Base-by-base conservation (phyloP, 1,284 basidiomycete species). In the Kwoniella shivajii region DNA sequence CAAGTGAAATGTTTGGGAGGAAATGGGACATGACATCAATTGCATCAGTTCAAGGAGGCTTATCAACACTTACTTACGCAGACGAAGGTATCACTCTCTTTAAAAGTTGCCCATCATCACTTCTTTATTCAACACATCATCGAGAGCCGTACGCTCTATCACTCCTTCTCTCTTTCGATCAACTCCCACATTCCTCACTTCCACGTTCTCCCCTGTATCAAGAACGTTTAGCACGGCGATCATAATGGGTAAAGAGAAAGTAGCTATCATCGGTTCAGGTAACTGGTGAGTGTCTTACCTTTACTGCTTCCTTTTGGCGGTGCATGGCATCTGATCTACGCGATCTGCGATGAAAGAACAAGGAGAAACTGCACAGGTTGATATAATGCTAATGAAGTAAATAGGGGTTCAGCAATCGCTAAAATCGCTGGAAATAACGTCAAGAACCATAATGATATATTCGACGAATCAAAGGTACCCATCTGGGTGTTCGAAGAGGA, bases 331-430 rank as follows among this genome's bases (percentile, higher is more conserved):
- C 22, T n/a, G 10, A 24, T 22, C 4, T 11, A 20, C 18, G 7
- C 3, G 20, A n/a, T n/a, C n/a, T n/a, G n/a, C n/a, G n/a, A n/a
- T n/a, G n/a, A n/a, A n/a, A n/a, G n/a, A n/a, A n/a, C n/a, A n/a
- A n/a, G n/a, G n/a, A n/a, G n/a, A 30, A 24, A 14, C 10, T 30
- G 4, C 13, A 30, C 24, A 29, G 30, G 29, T 4, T 43, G 27
- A 4, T 9, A 38, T 38, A 20, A 26, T 14, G 27, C n/a, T 3
- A 13, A 43, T 6, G 3, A 13, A 6, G 9, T 13, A 30, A 67
- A 14, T 61, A 81, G 82, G 83, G 84, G 83, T 6, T 83, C 82
- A 4, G 82, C 83, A 14, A 84, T 84, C 54, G 82, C 82, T 29
- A 75, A 79, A 34, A 78, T 84, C 39, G 81, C 82, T 11, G 75